These are phyloP conservation scores for Ogataea siamensis DNA, from an alignment of 805 yeast genomes.

Conservation along the genomic window DNA sequence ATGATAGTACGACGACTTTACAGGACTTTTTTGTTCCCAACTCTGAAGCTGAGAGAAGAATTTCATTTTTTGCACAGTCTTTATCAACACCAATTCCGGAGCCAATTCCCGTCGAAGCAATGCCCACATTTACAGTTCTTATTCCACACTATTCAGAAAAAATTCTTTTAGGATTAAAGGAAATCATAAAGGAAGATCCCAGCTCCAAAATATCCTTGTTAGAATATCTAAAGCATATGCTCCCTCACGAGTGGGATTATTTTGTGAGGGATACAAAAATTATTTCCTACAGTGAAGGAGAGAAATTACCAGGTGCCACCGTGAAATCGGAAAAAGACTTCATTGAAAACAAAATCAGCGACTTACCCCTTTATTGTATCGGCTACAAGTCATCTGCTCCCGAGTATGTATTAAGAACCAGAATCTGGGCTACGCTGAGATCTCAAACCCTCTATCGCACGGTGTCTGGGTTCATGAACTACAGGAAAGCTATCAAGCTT, in stretches of 20 bases:
- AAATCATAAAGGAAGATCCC: constrained; percentile 45
- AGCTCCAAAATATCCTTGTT: constrained; percentile 55
- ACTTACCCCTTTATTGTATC: constrained; percentile 66
- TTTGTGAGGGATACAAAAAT: constrained; percentile 76
- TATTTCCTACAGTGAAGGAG: constrained; percentile 56
- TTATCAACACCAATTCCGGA: constrained; percentile 47
- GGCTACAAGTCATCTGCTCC: constrained; percentile 71
- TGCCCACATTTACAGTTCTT: constrained; percentile 51
- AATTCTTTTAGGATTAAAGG: constrained; percentile 42
- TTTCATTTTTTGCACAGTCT: constrained; percentile 54
- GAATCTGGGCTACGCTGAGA: constrained; percentile 85
- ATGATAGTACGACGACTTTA: constrained; percentile 40
- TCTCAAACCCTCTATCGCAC: constrained; percentile 84
- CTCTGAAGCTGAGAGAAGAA: constrained; percentile 51
- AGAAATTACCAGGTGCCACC: constrained; percentile 26
- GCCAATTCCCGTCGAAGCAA: constrained; percentile 45
- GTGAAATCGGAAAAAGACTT: constrained; percentile 35
- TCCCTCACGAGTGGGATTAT: constrained; percentile 75
- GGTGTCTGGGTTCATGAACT: constrained; percentile 79
- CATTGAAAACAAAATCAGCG: constrained; percentile 47
- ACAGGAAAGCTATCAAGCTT: constrained; percentile 67
- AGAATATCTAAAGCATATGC: constrained; percentile 72
- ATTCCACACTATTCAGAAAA: constrained; percentile 54
- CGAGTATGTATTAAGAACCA: constrained; percentile 63
- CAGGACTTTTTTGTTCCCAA: constrained; percentile 42